Evolutionary conservation across 2,329 filamentous ascomycete genomes (phyloP).

Genomic region (Botrytis galanthina): DNA sequence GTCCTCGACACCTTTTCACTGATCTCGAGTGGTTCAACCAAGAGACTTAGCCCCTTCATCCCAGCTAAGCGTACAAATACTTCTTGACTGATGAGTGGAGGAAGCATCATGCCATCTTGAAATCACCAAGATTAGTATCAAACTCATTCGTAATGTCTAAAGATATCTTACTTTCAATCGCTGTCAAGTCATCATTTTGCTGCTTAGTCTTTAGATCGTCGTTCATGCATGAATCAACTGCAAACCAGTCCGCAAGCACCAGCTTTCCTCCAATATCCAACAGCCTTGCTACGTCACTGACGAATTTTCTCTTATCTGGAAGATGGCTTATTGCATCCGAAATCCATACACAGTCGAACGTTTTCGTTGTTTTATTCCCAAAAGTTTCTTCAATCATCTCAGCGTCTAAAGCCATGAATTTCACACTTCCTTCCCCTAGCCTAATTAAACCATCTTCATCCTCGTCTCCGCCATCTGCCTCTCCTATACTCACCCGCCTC

Average conservation of each 20-base stretch:
- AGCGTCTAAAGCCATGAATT: slow-evolving; percentile 58
- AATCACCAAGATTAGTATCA: background rate
- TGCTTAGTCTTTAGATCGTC: slow-evolving; percentile 42
- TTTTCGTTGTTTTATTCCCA: slow-evolving; percentile 35
- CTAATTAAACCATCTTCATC: slow-evolving; percentile 39
- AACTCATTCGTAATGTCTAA: background rate
- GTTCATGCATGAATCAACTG: slow-evolving; percentile 42
- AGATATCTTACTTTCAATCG: slow-evolving; percentile 51
- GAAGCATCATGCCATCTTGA: slow-evolving; percentile 58
- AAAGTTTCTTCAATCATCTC: slow-evolving; percentile 59
- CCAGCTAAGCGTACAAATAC: slow-evolving; percentile 46
- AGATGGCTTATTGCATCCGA: slow-evolving; percentile 61
- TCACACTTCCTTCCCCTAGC: slow-evolving; percentile 43
- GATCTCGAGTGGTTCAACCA: background rate
- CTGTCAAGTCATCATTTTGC: slow-evolving; percentile 53
- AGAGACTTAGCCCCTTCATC: background rate
- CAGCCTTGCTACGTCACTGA: slow-evolving; percentile 50
- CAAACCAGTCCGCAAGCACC: slow-evolving; percentile 62
- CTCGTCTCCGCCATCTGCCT: slow-evolving; percentile 28
- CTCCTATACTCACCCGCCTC: slow-evolving; percentile 46
- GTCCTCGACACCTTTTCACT: background rate
- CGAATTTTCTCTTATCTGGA: slow-evolving; percentile 58
- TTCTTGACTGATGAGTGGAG: slow-evolving; percentile 53
- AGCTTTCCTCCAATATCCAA: slow-evolving; percentile 51
- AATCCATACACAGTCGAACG: slow-evolving; percentile 60